phyloP scores from a whole-genome alignment of 495 filamentous ascomycete genomes.

The Aspergillus mulundensis region DNA sequence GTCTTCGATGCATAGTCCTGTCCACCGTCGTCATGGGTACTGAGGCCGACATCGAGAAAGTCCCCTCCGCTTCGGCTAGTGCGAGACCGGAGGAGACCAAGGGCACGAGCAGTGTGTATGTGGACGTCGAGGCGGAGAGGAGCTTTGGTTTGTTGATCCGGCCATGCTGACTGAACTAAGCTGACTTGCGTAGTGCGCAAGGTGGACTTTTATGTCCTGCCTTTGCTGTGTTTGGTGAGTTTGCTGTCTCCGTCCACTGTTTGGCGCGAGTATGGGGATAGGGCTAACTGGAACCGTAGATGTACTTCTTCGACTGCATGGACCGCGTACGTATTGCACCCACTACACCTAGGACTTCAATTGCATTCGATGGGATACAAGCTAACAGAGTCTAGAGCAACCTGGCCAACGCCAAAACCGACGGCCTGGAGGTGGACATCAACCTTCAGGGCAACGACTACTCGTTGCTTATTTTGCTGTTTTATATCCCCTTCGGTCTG shows the following conservation, averaged over 20 bases:
- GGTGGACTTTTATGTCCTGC: constrained; percentile 30
- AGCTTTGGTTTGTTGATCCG: constrained; percentile 13
- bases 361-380: too few species aligned
- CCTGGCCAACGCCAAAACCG: constrained; percentile 64
- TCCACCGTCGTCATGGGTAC: too few species aligned
- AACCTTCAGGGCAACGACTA: constrained; percentile 58
- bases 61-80: background rate
- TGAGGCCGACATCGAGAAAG: constrained; percentile 8
- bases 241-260: background rate
- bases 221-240: constrained; percentile 29
- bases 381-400: constrained; percentile 32
- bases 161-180: background rate
- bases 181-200: constrained; percentile 19
- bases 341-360: too few species aligned
- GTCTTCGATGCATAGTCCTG: too few species aligned
- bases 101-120: constrained; percentile 13
- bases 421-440: constrained; percentile 47
- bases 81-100: constrained; percentile 13
- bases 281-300: constrained; percentile 27
- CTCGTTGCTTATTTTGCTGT: constrained; percentile 63
- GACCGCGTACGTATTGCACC: constrained; percentile 48
- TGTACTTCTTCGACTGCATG: constrained; percentile 59
- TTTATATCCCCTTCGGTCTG: constrained; percentile 71
- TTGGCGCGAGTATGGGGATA: too few species aligned
- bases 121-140: constrained; percentile 24